A percentile compares a stretch with the other conserved stretches of the same genome.
Evolutionary conservation across 495 filamentous ascomycete genomes (phyloP).

Genomic region (Podospora tetraspora): DNA sequence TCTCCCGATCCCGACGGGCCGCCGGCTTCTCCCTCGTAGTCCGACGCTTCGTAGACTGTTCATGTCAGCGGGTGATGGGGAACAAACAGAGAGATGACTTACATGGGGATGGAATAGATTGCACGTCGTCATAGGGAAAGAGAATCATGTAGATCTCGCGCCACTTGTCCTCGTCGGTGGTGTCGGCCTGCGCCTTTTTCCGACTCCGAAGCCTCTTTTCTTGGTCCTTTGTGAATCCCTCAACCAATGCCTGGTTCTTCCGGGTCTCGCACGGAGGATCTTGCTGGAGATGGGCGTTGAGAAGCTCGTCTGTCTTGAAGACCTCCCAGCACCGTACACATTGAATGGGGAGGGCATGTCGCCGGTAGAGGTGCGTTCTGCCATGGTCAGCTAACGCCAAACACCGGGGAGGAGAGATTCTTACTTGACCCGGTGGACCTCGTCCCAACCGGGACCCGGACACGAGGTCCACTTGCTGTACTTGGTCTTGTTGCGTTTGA

Average conservation of each 20-base stretch:
- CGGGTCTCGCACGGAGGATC: conserved; percentile 23
- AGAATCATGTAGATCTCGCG: conserved; percentile 40
- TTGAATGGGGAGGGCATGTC: conserved; percentile 25
- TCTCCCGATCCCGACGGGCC: conserved; percentile 12
- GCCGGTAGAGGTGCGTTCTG: conserved; percentile 30
- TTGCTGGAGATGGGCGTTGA: conserved; percentile 23
- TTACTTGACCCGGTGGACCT: conserved; percentile 34
- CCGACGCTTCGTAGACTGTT: conserved; percentile 23
- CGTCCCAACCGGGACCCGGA: conserved; percentile 32
- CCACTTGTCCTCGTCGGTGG: conserved; percentile 43
- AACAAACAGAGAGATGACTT: conserved; percentile 7
- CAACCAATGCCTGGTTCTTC: conserved; percentile 16
- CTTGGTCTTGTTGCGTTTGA: conserved; percentile 29
- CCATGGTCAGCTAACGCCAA: not conserved
- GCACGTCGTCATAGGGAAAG: conserved; percentile 36
- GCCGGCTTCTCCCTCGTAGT: conserved; percentile 25
- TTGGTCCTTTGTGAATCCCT: conserved; percentile 29
- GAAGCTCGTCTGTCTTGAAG: conserved; percentile 20
- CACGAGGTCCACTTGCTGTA: conserved; percentile 32
- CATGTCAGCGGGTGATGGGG: conserved; percentile 4
- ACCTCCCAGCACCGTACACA: conserved; percentile 29
- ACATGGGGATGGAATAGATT: conserved; percentile 38
- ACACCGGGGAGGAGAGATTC: not conserved
- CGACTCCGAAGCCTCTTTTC: conserved; percentile 34
- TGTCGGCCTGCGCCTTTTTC: conserved; percentile 35